These are phyloP conservation scores for Suillus sp. DNA, from an alignment of 768 basidiomycete genomes.

Conservation along the genomic window DNA sequence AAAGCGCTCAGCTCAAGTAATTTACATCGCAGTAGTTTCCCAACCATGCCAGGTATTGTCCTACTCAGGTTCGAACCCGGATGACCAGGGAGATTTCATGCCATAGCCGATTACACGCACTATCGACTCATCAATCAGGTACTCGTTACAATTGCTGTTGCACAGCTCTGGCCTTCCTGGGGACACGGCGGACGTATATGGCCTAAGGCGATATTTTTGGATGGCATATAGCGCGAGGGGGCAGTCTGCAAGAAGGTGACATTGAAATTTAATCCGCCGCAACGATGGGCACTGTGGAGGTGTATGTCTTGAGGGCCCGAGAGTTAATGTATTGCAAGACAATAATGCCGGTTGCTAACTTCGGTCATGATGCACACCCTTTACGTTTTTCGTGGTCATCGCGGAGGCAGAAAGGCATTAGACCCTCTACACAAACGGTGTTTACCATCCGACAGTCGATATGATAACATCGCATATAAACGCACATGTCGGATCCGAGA, in stretches of 20 bases:
- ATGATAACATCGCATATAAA: not conserved
- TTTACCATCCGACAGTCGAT: not conserved
- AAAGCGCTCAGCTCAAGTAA: not conserved
- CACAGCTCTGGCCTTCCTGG: not conserved
- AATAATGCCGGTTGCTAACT: not conserved
- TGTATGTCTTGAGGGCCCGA: not conserved
- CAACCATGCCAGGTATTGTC: not conserved
- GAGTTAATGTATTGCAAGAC: not conserved
- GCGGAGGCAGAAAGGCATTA: not conserved
- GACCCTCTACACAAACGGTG: not conserved
- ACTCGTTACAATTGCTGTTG: not conserved
- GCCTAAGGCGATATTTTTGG: not conserved
- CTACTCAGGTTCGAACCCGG: not conserved
- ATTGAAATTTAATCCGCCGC: not conserved
- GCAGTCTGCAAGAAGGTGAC: not conserved
- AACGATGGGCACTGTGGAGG: not conserved
- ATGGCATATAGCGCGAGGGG: not conserved
- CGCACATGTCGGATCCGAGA: not conserved
- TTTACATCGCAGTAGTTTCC: not conserved
- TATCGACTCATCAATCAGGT: not conserved
- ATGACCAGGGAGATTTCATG: not conserved
- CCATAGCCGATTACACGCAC: not conserved
- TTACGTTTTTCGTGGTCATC: not conserved
- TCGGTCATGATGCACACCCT: not conserved
- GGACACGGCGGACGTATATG: not conserved